These are phyloP conservation scores for Penicillium psychrosexuale DNA, from an alignment of 2,329 filamentous ascomycete genomes.

Conservation along the genomic window DNA sequence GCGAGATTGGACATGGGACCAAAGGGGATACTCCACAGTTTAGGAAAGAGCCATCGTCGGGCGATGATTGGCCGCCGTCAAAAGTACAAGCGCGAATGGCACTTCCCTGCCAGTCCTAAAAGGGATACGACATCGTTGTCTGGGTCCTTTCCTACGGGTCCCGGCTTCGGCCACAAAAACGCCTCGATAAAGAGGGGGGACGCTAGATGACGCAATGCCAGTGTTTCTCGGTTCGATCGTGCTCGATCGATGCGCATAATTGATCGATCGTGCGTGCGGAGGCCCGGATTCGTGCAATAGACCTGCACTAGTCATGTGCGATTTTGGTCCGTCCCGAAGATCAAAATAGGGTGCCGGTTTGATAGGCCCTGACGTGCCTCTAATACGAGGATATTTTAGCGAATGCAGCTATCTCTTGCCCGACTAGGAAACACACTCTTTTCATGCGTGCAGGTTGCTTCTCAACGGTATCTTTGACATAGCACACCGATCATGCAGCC, in stretches of 20 bases:
- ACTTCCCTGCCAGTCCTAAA: slow-evolving; percentile 2
- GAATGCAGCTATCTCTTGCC: neutral
- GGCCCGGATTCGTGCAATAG: slow-evolving; percentile 4
- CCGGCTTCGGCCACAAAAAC: neutral
- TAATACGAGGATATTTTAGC: neutral
- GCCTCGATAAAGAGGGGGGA: neutral
- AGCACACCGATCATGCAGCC: neutral
- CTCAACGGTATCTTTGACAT: slow-evolving; percentile 1
- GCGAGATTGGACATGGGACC: slow-evolving; percentile 1
- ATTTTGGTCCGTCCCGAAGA: slow-evolving; percentile 16
- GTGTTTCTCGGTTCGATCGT: slow-evolving; percentile 11
- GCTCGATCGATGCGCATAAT: slow-evolving; percentile 20
- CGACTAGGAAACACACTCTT: neutral
- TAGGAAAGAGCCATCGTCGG: neutral
- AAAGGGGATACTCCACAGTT: neutral
- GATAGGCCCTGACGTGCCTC: slow-evolving; percentile 13
- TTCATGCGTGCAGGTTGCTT: neutral
- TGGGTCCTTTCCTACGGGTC: neutral
- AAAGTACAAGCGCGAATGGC: slow-evolving; percentile 2
- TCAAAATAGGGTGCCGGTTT: slow-evolving; percentile 20
- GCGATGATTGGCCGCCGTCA: neutral
- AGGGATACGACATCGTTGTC: neutral
- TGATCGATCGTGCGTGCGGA: slow-evolving; percentile 20
- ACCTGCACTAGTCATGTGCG: slow-evolving; percentile 10
- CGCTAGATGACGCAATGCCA: slow-evolving; percentile 14